Percentiles rank a stretch among this genome's conserved stretches.
phyloP scores from a whole-genome alignment of 1,284 basidiomycete species.

The Butyriboletus appendiculatus region DNA sequence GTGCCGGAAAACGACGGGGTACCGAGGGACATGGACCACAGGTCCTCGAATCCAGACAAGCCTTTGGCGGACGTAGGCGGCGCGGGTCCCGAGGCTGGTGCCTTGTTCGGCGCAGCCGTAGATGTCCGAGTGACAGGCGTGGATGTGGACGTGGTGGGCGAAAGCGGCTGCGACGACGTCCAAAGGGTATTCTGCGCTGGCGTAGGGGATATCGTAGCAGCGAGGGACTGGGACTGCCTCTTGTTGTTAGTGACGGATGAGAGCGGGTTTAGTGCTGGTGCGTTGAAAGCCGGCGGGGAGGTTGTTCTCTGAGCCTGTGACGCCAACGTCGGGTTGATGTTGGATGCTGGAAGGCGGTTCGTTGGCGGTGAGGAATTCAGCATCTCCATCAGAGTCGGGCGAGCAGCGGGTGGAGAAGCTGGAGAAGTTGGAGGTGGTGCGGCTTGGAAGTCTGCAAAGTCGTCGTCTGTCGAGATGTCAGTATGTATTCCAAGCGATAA shows the following conservation, averaged over 20 bases:
- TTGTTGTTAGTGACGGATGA: conserved; percentile 16
- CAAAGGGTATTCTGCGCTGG: conserved; percentile 26
- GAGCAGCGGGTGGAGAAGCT: conserved; percentile 37
- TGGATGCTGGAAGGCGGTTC: conserved; percentile 21
- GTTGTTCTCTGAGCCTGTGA: conserved; percentile 14
- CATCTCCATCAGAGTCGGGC: conserved; percentile 56
- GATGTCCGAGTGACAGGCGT: conserved; percentile 11
- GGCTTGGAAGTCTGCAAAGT: conserved; percentile 91
- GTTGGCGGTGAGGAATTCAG: conserved; percentile 39
- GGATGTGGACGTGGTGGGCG: conserved; percentile 15
- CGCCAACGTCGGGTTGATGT: conserved; percentile 13
- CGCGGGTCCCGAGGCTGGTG: conserved; percentile 26
- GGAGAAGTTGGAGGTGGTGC: conserved; percentile 54
- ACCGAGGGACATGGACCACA: conserved; percentile 87
- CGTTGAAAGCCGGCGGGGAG: conserved; percentile 12
- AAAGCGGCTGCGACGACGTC: conserved; percentile 28
- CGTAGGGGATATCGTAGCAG: conserved; percentile 16
- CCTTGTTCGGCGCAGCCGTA: conserved; percentile 12
- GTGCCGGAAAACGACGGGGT: conserved; percentile 32
- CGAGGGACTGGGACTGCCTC: conserved; percentile 22
- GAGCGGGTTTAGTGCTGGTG: conserved; percentile 15
- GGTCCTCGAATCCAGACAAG: conserved; percentile 77
- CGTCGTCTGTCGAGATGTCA: conserved; percentile 59
- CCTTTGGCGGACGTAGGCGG: conserved; percentile 32
- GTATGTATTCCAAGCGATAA: not conserved